A percentile compares a stretch with the other conserved stretches of the same genome.
Conservation (phyloP, 768 basidiomycete species). For the Rhodotorula toruloides region DNA sequence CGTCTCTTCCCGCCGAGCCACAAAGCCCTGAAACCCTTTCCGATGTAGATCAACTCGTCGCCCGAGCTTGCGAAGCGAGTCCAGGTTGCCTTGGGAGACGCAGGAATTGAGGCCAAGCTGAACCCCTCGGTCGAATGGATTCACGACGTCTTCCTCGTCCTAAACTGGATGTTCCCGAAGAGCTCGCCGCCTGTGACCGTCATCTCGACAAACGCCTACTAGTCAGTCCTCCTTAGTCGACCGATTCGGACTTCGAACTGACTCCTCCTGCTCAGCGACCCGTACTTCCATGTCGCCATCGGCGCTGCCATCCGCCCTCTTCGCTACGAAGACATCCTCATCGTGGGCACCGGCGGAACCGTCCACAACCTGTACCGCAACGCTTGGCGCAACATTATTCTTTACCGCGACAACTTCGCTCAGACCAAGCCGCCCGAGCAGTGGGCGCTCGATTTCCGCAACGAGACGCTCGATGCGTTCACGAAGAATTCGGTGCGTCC, state of each 20-base stretch:
- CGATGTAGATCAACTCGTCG: conserved; percentile 13
- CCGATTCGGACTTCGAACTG: neutral
- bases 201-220: conserved; percentile 35
- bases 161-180: conserved; percentile 39
- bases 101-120: conserved; percentile 31
- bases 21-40: too few species aligned
- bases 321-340: conserved; percentile 26
- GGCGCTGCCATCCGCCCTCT: conserved; percentile 34
- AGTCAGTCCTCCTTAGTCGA: neutral
- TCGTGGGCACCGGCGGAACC: conserved; percentile 36
- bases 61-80: conserved; percentile 22
- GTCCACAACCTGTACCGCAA: conserved; percentile 38
- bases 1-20: too few species aligned
- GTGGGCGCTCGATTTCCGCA: conserved; percentile 38
- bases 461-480: conserved; percentile 31
- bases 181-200: conserved; percentile 27
- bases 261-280: conserved; percentile 7
- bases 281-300: conserved; percentile 33
- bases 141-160: conserved; percentile 28
- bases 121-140: conserved; percentile 34
- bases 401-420: conserved; percentile 37
- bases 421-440: conserved; percentile 34
- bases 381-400: conserved; percentile 31
- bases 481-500: conserved; percentile 34
- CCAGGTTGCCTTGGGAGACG: neutral